phyloP scores from a whole-genome alignment of 257 asterid genomes.

The Nyctanthes arbortristis region DNA sequence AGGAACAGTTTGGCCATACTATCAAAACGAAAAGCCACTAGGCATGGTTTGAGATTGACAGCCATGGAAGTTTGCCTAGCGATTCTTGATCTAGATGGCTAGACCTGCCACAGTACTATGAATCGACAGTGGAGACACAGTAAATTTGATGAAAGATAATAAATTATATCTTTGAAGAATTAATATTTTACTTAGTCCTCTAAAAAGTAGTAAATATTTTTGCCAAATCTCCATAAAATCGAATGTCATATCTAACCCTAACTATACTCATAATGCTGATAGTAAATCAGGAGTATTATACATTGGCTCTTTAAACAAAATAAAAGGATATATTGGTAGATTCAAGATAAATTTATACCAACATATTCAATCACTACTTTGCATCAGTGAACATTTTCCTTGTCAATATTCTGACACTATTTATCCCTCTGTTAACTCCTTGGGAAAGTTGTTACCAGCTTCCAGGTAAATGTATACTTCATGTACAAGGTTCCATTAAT shows the following conservation, averaged over 20 bases:
- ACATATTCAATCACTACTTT: neutral
- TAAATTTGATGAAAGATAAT: neutral
- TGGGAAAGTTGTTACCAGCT: neutral
- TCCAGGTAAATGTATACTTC: neutral
- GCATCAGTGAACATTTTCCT: neutral
- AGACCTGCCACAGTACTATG: no score
- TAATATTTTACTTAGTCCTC: neutral
- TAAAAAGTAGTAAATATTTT: neutral
- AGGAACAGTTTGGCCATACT: neutral
- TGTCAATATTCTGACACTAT: neutral
- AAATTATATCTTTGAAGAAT: neutral
- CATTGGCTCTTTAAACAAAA: no score
- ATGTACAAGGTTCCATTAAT: neutral
- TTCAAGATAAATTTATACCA: neutral
- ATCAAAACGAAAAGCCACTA: no score
- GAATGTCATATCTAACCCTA: neutral
- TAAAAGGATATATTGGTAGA: neutral
- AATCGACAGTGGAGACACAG: neutral
- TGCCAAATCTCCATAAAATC: neutral
- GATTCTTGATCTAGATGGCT: neutral
- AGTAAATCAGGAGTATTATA: no score
- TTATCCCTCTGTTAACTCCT: neutral
- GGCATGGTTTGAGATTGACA: neutral
- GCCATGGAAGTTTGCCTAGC: neutral
- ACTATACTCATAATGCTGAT: neutral